A percentile compares a stretch with the other conserved stretches of the same genome.
phyloP scores from a whole-genome alignment of 108 stramenopile genomes.

The Ochromonas danica region DNA sequence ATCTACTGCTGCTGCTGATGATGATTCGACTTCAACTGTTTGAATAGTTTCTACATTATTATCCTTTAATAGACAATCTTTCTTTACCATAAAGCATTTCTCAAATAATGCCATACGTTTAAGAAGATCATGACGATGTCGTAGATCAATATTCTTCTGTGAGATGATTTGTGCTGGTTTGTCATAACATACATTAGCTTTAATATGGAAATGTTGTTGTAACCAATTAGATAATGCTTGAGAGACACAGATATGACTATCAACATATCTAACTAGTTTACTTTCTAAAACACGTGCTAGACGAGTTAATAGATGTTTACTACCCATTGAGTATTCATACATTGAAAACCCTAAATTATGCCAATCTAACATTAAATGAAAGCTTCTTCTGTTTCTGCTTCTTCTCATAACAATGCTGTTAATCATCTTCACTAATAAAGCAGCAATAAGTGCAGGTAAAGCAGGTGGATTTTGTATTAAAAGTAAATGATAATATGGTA shows the following conservation, averaged over 20 bases:
- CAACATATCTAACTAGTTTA: constrained; percentile 67
- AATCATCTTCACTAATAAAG: constrained; percentile 61
- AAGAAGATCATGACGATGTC: not conserved
- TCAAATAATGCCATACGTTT: too few relatives aligned
- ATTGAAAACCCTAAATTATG: constrained; percentile 97
- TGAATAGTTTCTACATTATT: too few relatives aligned
- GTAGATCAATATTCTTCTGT: constrained; percentile 23
- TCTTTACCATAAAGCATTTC: too few relatives aligned
- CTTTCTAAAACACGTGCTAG: constrained; percentile 58
- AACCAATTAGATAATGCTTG: constrained; percentile 79
- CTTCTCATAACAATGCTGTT: too few relatives aligned
- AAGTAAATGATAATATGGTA: constrained; percentile 45
- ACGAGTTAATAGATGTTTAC: constrained; percentile 41
- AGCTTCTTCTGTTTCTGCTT: too few relatives aligned
- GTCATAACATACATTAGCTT: constrained; percentile 74
- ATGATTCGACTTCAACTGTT: too few relatives aligned
- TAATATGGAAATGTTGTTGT: constrained; percentile 60
- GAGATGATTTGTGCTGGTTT: constrained; percentile 74
- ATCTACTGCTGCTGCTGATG: too few relatives aligned
- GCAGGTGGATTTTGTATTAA: constrained; percentile 97
- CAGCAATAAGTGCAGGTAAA: constrained; percentile 73
- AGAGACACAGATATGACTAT: constrained; percentile 86
- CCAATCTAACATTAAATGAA: constrained; percentile 82
- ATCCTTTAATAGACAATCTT: too few relatives aligned
- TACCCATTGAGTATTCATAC: constrained; percentile 37